A percentile compares a stretch with the other conserved stretches of the same genome.
Evolutionary conservation across 225 moss, liverwort and hornwort genomes (phyloP).

Genomic region (Physcomitrium patens): DNA sequence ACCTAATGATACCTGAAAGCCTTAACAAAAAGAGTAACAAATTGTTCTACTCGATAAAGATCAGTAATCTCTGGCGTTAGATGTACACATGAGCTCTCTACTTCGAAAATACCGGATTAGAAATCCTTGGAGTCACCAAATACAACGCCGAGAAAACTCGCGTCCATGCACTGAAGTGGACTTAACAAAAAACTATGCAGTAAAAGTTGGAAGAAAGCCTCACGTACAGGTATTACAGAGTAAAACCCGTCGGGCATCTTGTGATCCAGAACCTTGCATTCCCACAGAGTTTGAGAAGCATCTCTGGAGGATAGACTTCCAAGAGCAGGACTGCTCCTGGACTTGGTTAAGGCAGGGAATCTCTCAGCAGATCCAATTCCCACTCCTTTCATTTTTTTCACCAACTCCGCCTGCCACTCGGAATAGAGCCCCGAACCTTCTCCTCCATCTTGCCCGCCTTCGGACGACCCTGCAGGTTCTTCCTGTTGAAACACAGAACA

Average conservation of each 20-base stretch:
- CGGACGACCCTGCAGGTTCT: constrained; percentile 43
- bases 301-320: constrained; percentile 77
- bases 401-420: constrained; percentile 62
- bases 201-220: constrained; percentile 24
- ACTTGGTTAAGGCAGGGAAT: constrained; percentile 60
- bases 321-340: constrained; percentile 68
- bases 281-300: constrained; percentile 94
- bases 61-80: constrained; percentile 6
- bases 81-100: not conserved
- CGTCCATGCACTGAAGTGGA: not conserved
- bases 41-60: not conserved
- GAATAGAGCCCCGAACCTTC: constrained; percentile 51
- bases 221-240: constrained; percentile 92
- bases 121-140: not conserved
- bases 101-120: constrained; percentile 7
- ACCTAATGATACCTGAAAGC: constrained; percentile 1
- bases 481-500: constrained; percentile 35
- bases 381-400: constrained; percentile 68
- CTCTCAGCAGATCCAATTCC: constrained; percentile 58
- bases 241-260: constrained; percentile 94
- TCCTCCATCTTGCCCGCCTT: constrained; percentile 58
- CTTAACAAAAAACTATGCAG: not conserved
- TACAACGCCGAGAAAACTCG: constrained; percentile 1
- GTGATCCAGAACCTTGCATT: constrained; percentile 77
- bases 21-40: constrained; percentile 9